A percentile compares a stretch with the other conserved stretches of the same genome.
phyloP scores from a whole-genome alignment of 306 rosid genomes.

The Begonia fuchsioides region DNA sequence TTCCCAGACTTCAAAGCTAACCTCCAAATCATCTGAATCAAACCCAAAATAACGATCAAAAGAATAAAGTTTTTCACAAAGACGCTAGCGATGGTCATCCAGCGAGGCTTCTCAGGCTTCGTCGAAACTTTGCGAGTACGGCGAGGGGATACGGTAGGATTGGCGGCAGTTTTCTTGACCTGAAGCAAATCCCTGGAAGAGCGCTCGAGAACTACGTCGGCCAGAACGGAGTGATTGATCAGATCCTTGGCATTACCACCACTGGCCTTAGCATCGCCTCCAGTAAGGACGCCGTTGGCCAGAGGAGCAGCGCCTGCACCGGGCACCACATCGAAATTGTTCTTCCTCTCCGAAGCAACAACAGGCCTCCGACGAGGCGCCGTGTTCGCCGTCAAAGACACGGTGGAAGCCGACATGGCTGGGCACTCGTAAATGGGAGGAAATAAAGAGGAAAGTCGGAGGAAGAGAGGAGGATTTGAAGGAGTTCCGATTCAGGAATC shows the following conservation, averaged over 20 bases:
- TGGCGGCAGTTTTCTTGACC: slow-evolving; percentile 24
- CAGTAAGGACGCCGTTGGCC: slow-evolving; percentile 11
- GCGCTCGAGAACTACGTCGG: slow-evolving; percentile 39
- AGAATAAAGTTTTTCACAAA: slow-evolving; percentile 42
- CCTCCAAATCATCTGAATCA: slow-evolving; percentile 44
- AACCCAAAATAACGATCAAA: slow-evolving; percentile 29
- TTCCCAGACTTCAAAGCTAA: slow-evolving; percentile 28
- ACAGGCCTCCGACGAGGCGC: slow-evolving; percentile 66
- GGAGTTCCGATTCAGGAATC: too few relatives aligned
- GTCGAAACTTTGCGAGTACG: slow-evolving; percentile 20
- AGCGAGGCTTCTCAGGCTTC: slow-evolving; percentile 40
- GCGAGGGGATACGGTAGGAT: slow-evolving; percentile 24
- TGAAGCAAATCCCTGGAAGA: slow-evolving; percentile 31
- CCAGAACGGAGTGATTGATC: slow-evolving; percentile 65
- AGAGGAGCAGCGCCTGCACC: slow-evolving; percentile 45
- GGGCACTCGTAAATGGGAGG: too few relatives aligned
- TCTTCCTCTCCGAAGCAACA: slow-evolving; percentile 34
- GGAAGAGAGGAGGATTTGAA: too few relatives aligned
- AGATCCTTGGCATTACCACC: slow-evolving; percentile 29
- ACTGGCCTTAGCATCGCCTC: slow-evolving; percentile 13
- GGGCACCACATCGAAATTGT: slow-evolving; percentile 40
- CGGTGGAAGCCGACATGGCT: slow-evolving; percentile 86
- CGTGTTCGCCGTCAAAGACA: slow-evolving; percentile 80
- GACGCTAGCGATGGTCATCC: slow-evolving; percentile 47
- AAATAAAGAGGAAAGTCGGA: too few relatives aligned